A percentile compares a stretch with the other conserved stretches of the same genome.
Evolutionary conservation across 176 grass and related monocot genomes (phyloP).

Genomic region (Aechmea fasciata): DNA sequence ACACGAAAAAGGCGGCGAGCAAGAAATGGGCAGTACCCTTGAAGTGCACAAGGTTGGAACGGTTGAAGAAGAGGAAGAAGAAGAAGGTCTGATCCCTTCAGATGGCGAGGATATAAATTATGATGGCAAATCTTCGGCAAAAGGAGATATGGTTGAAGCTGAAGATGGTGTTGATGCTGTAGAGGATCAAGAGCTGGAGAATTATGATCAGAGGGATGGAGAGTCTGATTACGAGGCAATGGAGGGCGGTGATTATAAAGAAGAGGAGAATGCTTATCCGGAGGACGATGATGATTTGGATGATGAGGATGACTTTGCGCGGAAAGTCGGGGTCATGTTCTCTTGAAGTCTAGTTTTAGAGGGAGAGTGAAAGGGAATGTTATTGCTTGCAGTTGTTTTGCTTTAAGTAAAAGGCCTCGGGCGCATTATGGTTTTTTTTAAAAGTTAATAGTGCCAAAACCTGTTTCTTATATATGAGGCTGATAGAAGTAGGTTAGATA

Average conservation of each 20-base stretch:
- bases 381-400: constrained; percentile 21
- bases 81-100: constrained; percentile 34
- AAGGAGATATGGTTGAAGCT: constrained; percentile 31
- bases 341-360: constrained; percentile 30
- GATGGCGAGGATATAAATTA: constrained; percentile 19
- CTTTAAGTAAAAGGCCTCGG: constrained; percentile 28
- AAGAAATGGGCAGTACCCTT: constrained; percentile 18
- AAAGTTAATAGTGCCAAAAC: constrained; percentile 28
- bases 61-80: constrained; percentile 37
- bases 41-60: constrained; percentile 36
- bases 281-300: constrained; percentile 53
- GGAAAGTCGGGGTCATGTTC: constrained; percentile 61
- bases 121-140: constrained; percentile 26
- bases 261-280: constrained; percentile 52
- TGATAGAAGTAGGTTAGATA: constrained; percentile 35
- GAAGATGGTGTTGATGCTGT: constrained; percentile 28
- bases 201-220: constrained; percentile 44
- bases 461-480: constrained; percentile 28
- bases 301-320: constrained; percentile 76
- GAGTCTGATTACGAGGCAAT: constrained; percentile 38
- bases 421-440: constrained; percentile 21
- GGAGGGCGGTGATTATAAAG: constrained; percentile 40
- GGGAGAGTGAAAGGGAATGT: not conserved
- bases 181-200: constrained; percentile 41
- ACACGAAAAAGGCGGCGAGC: constrained; percentile 23